These are phyloP conservation scores for Yarrowia keelungensis DNA, from an alignment of 805 yeast species.

Conservation along the genomic window DNA sequence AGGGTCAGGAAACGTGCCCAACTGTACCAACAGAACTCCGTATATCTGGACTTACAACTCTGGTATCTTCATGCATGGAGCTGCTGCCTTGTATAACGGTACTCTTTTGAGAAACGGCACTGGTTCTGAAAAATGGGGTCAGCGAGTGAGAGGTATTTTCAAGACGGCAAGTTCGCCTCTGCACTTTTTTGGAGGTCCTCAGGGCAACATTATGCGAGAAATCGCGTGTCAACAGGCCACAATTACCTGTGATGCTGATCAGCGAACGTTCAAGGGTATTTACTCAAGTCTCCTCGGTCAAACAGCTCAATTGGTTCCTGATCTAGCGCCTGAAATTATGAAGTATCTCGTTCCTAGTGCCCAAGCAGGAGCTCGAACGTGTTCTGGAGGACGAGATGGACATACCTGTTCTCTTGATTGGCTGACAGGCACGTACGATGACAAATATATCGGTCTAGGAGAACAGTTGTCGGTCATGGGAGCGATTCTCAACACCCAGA, in stretches of 20 bases:
- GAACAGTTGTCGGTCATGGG: slow-evolving; percentile 85
- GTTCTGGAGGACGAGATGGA: slow-evolving; percentile 82
- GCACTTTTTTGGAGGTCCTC: slow-evolving; percentile 52
- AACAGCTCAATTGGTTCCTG: slow-evolving; percentile 61
- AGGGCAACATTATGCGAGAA: slow-evolving; percentile 65
- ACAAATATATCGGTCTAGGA: slow-evolving; percentile 70
- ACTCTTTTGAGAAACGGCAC: slow-evolving; percentile 44
- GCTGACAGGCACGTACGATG: slow-evolving; percentile 68
- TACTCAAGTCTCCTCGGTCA: slow-evolving; percentile 69
- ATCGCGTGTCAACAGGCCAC: slow-evolving; percentile 68
- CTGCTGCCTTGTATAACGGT: slow-evolving; percentile 67
- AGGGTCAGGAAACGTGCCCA: slow-evolving; percentile 46
- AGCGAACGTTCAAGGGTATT: slow-evolving; percentile 75
- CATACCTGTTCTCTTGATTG: slow-evolving; percentile 84
- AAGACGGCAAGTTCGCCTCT: slow-evolving; percentile 55
- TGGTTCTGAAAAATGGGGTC: slow-evolving; percentile 68
- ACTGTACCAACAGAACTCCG: slow-evolving; percentile 59
- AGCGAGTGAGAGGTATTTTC: slow-evolving; percentile 59
- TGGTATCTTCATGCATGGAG: slow-evolving; percentile 71
- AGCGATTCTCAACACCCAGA: slow-evolving; percentile 57
- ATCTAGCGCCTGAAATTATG: slow-evolving; percentile 53
- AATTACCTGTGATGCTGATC: slow-evolving; percentile 69
- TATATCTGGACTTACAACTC: slow-evolving; percentile 78
- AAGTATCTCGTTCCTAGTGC: slow-evolving; percentile 60
- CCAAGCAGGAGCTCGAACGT: slow-evolving; percentile 73